A percentile compares a stretch with the other conserved stretches of the same genome.
These are phyloP conservation scores for Cercospora brassicicola DNA, from an alignment of 2,329 filamentous ascomycete genomes.

Conservation along the genomic window DNA sequence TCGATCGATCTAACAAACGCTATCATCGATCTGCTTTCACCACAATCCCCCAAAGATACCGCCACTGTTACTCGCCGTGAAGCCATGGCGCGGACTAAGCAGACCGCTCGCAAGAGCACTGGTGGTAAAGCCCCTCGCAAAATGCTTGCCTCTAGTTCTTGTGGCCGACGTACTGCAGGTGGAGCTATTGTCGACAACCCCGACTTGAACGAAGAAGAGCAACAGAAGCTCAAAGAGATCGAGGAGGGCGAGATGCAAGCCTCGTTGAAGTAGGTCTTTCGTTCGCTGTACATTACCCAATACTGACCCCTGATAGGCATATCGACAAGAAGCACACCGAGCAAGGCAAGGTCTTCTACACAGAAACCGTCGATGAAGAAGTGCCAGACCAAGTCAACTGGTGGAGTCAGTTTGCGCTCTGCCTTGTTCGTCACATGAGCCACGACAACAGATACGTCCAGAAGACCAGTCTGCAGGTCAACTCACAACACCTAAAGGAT, in stretches of 20 bases:
- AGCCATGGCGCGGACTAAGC: conserved; percentile 26
- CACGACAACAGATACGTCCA: conserved; percentile 24
- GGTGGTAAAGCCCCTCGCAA: conserved; percentile 12
- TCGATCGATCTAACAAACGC: too few species aligned
- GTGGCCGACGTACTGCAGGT: conserved; percentile 3
- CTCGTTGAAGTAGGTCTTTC: conserved; percentile 17
- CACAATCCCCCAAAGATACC: neutral
- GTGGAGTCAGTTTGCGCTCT: conserved; percentile 32
- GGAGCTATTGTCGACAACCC: conserved; percentile 23
- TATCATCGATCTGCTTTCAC: neutral
- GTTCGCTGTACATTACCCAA: neutral
- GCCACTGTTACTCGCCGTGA: neutral
- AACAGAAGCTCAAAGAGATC: conserved; percentile 30
- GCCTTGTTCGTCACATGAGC: conserved; percentile 25
- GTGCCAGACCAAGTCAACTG: conserved; percentile 34
- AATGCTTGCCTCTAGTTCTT: neutral
- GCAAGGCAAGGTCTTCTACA: conserved; percentile 32
- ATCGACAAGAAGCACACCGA: conserved; percentile 34
- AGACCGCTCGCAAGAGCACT: conserved; percentile 23
- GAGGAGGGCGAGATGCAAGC: conserved; percentile 34
- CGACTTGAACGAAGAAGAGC: conserved; percentile 29
- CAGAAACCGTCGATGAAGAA: conserved; percentile 33
- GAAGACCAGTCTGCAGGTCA: conserved; percentile 31
- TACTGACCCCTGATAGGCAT: conserved; percentile 22
- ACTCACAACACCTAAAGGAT: conserved; percentile 36